phyloP scores from a whole-genome alignment of 2,329 filamentous ascomycete species.

The Coniochaeta sp. region DNA sequence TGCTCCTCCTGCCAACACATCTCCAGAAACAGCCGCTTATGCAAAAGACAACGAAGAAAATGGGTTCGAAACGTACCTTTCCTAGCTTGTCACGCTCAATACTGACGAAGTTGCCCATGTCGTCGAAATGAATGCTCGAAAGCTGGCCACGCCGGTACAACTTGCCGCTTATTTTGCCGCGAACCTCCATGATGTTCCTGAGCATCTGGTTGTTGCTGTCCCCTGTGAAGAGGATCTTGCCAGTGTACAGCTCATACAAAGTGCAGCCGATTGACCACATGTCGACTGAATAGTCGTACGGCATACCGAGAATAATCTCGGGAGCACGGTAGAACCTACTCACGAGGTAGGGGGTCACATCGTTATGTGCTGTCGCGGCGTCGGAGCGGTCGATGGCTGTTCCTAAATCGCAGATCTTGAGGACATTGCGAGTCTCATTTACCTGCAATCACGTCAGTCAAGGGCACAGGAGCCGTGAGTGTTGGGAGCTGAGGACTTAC shows the following conservation, averaged over 20 bases:
- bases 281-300: conserved; percentile 89
- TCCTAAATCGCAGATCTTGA: conserved; percentile 95
- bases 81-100: conserved; percentile 84
- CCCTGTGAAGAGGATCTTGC: conserved; percentile 93
- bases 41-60: conserved; percentile 10
- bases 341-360: conserved; percentile 90
- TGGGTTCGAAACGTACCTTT: conserved; percentile 41
- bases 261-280: conserved; percentile 99
- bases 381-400: conserved; percentile 92
- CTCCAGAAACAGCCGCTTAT: neutral
- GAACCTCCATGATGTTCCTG: conserved; percentile 89
- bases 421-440: conserved; percentile 71
- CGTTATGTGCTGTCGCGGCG: conserved; percentile 60
- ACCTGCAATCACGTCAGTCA: conserved; percentile 39
- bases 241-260: conserved; percentile 92
- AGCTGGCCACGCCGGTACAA: conserved; percentile 77
- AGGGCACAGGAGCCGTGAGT: neutral
- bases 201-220: conserved; percentile 98
- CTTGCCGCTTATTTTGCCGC: conserved; percentile 86
- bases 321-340: conserved; percentile 96
- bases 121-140: conserved; percentile 74
- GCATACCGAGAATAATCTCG: conserved; percentile 95
- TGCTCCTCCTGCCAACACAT: neutral
- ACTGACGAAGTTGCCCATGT: conserved; percentile 75
- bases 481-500: conserved; percentile 33